Evolutionary conservation across 2,329 filamentous ascomycete species (phyloP), one percentile per base, ranked within the genome.

Genomic region (Sclerotiophoma versabilis): DNA sequence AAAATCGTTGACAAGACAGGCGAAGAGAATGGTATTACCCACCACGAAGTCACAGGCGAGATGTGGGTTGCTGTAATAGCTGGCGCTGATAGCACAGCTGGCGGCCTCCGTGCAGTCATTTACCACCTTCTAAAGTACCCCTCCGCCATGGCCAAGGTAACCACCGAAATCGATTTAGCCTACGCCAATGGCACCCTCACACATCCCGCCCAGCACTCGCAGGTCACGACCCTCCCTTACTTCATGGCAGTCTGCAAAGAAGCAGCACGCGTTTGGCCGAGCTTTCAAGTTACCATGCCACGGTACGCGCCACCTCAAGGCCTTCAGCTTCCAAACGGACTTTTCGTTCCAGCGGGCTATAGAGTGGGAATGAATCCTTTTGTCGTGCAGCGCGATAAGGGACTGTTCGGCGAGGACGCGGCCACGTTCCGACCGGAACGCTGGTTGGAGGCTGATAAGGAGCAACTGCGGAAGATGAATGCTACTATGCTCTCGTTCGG

Each of bases 181-280:
- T 38, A 45, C 15, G 36, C 25, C 1, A 33, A 52, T n/a, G 51
- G 62, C 27, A 17, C 37, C 38, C 48, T 68, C 11, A 54, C 43
- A 3, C 53, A 52, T 3, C 62, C 58, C 6, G 45, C 60, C 3
- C 57, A 54, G 25, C 57, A 69, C 26, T 25, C 25, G 3, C 64
- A 92, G 71, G 82, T 80, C 43, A 86, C 90, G 70, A 83, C 82
- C 44, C 80, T 93, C 4, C 84, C 85, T 0, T 93, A 93, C 69
- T 82, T 95, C 2, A 87, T 91, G 66, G 90, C 90, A 2, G 87
- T 86, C 46, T 83, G 93, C 65, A 90, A 92, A 68, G 91, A 95
- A 73, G 84, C 87, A 6, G 89, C 92, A 75, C 84, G 90, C 8
- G 70, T 92, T 62, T 89, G 92, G 71, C 89, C 90, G 0, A 87